These are phyloP conservation scores for Gentiana macrophylla DNA, from an alignment of 257 asterid species.

Conservation along the genomic window DNA sequence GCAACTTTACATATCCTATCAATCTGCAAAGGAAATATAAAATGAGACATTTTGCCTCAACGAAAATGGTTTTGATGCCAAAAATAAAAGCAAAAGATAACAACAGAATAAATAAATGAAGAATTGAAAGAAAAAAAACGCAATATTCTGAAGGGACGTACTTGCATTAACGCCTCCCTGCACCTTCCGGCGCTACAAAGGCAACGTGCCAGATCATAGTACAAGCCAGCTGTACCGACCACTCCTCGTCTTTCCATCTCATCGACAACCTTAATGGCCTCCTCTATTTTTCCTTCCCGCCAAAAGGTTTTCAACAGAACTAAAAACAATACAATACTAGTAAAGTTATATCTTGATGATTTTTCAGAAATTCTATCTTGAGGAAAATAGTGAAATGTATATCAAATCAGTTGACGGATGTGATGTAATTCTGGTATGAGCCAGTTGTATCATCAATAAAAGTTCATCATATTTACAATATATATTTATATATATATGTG, in stretches of 20 bases:
- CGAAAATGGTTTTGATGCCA: no score
- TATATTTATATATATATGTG: no score
- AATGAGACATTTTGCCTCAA: background rate
- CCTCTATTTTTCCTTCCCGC: slow-evolving; percentile 73
- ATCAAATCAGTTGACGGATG: background rate
- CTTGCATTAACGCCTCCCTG: slow-evolving; percentile 77
- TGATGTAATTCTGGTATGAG: no score
- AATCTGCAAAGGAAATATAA: slow-evolving; percentile 35
- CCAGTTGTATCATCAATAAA: no score
- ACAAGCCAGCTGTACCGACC: slow-evolving; percentile 78
- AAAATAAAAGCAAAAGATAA: background rate
- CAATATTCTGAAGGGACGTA: slow-evolving; percentile 13
- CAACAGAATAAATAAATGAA: slow-evolving; percentile 2
- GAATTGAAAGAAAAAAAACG: background rate
- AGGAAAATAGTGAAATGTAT: background rate
- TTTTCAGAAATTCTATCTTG: background rate
- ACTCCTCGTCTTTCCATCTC: slow-evolving; percentile 91
- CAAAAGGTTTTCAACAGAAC: slow-evolving; percentile 77
- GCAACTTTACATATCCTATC: slow-evolving; percentile 91
- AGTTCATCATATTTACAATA: no score
- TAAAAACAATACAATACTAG: slow-evolving; percentile 20
- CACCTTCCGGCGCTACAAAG: slow-evolving; percentile 91
- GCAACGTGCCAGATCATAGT: slow-evolving; percentile 95
- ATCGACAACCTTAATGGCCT: slow-evolving; percentile 62
- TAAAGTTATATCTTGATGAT: background rate